Evolutionary conservation across 306 rosid genomes (phyloP).

Genomic region (Prunus kanzakura): DNA sequence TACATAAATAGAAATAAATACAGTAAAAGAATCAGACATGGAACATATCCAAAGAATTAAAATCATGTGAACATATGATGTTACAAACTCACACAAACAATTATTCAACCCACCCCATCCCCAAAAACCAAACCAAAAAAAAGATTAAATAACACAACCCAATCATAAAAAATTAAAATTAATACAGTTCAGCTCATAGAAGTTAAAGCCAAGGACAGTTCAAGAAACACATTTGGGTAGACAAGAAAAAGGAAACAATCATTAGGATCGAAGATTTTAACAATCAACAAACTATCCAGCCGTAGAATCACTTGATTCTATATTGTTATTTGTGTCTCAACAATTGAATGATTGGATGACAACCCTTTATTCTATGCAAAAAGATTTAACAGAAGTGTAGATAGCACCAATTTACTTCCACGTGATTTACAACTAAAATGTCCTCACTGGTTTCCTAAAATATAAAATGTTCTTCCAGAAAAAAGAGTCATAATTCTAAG

Average conservation of each 20-base stretch:
- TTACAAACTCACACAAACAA: not conserved
- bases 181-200: not conserved
- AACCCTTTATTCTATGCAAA: not conserved
- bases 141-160: not conserved
- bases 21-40: slow-evolving; percentile 6
- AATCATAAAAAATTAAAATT: not conserved
- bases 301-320: not conserved
- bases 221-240: not conserved
- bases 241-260: not conserved
- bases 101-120: not conserved
- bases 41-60: not conserved
- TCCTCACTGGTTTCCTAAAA: not conserved
- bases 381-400: not conserved
- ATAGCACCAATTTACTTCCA: not conserved
- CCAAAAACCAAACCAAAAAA: not conserved
- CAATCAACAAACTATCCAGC: not conserved
- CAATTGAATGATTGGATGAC: not conserved
- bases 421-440: not conserved
- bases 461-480: not conserved
- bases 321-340: not conserved
- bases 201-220: not conserved
- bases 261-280: not conserved
- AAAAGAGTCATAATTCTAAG: not conserved
- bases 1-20: slow-evolving; percentile 11
- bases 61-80: not conserved